Evolutionary conservation across 2,329 filamentous ascomycete genomes (phyloP), one percentile per base, ranked within the genome.

Genomic region (Colletotrichum tofieldiae): DNA sequence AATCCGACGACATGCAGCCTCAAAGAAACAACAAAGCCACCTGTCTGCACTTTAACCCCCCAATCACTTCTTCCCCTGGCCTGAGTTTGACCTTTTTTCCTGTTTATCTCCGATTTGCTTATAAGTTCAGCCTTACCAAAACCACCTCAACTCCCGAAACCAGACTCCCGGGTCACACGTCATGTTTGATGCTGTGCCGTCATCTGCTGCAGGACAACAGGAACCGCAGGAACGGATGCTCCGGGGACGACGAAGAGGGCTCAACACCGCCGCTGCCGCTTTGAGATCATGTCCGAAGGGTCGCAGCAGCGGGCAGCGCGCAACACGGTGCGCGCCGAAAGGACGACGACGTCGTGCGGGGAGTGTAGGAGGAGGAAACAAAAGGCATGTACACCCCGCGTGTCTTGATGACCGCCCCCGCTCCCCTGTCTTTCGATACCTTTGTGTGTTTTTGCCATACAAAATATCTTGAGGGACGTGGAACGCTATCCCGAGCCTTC

Each of bases 331-430:
- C 79, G 80, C 70, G 77, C 78, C 23, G 80, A 82, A 73, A 77
- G 80, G 63, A 79, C 76, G 39, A 81, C 81, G 9, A 86, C 84
- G 26, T 86, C 86, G 26, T 88, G 86, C 76, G 83, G 83, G 4
- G 86, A 88, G 75, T 88, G 86, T 67, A 84, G 86, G 58, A 81
- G 86, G 71, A 81, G 86, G 71, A 88, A 88, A 76, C 86, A 88
- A 80, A 88, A 85, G 82, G 86, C 86, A 77, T 62, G 78, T 65
- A 37, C 20, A 29, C 20, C 9, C 5, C n/a, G 12, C 43, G 5
- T 37, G 32, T 16, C 52, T 37, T 23, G 11, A 39, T 20, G 20
- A 8, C 35, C 5, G 11, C 52, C 52, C 32, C 20, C 32, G 8
- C 16, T 12, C n/a, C n/a, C 7, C 23, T 39, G 7, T 39, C 11